Percentiles rank a stretch among this genome's conserved stretches.
phyloP scores from a whole-genome alignment of 495 filamentous ascomycete species.

The Trichocladium uniseriatum region DNA sequence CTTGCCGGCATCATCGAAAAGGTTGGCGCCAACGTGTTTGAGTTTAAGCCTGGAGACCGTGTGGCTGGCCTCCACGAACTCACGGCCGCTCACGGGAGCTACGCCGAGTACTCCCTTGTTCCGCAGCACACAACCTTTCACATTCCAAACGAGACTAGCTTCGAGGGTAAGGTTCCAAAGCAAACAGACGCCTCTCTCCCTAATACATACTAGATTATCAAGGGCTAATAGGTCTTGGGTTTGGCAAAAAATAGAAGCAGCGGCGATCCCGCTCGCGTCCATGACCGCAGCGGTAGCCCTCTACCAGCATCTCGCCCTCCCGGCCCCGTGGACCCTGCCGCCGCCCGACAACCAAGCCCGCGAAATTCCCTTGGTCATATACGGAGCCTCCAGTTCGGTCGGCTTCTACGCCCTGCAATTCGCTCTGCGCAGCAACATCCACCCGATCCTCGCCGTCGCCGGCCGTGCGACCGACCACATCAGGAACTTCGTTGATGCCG shows the following conservation, averaged over 20 bases:
- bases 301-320: conserved; percentile 47
- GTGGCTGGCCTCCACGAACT: conserved; percentile 62
- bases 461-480: conserved; percentile 50
- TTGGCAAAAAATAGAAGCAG: conserved; percentile 44
- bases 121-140: conserved; percentile 61
- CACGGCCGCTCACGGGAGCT: conserved; percentile 45
- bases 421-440: conserved; percentile 56
- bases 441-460: conserved; percentile 63
- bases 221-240: too few relatives aligned
- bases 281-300: conserved; percentile 64
- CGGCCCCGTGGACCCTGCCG: conserved; percentile 37
- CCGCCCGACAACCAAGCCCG: too few relatives aligned
- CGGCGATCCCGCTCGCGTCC: conserved; percentile 62
- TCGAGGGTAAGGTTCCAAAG: conserved; percentile 45
- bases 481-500: conserved; percentile 47
- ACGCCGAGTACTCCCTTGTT: conserved; percentile 62
- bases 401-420: conserved; percentile 62
- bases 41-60: conserved; percentile 58
- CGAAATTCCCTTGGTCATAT: too few relatives aligned
- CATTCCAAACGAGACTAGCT: conserved; percentile 51
- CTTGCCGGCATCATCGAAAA: conserved; percentile 59
- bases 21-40: conserved; percentile 51
- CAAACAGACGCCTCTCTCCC: background rate
- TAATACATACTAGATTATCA: background rate
- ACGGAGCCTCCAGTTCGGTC: conserved; percentile 58